A percentile compares a stretch with the other conserved stretches of the same genome.
Evolutionary conservation across 2,329 filamentous ascomycete species (phyloP).

Genomic region (Hortaea sp.): DNA sequence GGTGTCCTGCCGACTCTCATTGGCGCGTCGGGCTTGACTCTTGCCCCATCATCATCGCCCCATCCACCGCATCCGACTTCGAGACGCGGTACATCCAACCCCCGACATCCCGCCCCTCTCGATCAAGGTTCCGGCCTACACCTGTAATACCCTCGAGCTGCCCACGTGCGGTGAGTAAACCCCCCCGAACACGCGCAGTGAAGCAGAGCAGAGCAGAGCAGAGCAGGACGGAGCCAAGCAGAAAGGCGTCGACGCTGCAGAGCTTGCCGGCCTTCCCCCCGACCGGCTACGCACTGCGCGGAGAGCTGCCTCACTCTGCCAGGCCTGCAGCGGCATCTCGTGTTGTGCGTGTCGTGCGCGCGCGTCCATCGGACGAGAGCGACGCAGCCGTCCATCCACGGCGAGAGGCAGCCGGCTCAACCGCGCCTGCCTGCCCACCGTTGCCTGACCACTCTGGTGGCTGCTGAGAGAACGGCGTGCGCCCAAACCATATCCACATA

Average conservation of each 20-base stretch:
- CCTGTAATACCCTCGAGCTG: neutral
- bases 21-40: neutral
- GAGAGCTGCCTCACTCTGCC: neutral
- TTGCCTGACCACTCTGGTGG: neutral
- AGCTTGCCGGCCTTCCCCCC: neutral
- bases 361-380: neutral
- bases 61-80: neutral
- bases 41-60: no score
- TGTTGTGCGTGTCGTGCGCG: neutral
- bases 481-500: neutral
- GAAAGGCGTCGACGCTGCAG: neutral
- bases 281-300: neutral
- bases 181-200: neutral
- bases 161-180: slow-evolving; percentile 2
- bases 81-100: neutral
- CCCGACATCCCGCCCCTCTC: neutral
- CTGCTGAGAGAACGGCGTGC: neutral
- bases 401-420: neutral
- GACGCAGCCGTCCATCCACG: neutral
- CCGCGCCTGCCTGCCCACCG: neutral
- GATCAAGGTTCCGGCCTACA: neutral
- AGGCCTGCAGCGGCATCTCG: no score
- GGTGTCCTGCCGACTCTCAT: neutral
- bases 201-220: neutral
- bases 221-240: neutral